These are phyloP conservation scores for Neurospora tetraspora DNA, from an alignment of 495 filamentous ascomycete species.

Conservation along the genomic window DNA sequence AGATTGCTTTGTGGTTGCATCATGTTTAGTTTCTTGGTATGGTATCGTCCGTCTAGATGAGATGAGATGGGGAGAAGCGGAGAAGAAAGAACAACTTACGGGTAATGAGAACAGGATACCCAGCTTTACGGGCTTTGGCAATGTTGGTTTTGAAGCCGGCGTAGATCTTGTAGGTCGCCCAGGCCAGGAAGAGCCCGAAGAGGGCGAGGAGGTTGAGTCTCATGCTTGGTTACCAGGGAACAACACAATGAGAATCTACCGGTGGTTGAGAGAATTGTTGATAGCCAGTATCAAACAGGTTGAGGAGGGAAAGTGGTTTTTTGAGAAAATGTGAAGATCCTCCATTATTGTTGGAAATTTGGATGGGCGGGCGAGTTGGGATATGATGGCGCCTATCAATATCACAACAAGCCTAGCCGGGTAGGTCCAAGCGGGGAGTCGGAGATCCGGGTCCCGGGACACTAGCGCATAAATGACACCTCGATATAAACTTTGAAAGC, in stretches of 20 bases:
- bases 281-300: neutral
- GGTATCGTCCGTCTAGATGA: neutral
- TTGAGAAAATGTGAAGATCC: neutral
- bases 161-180: conserved; percentile 12
- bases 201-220: conserved; percentile 3
- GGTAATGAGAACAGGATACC: conserved; percentile 32
- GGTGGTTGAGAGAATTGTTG: neutral
- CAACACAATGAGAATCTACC: neutral
- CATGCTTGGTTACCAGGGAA: neutral
- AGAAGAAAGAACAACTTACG: conserved; percentile 26
- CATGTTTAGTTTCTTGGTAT: neutral
- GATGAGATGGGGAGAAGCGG: neutral
- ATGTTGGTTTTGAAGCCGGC: conserved; percentile 30
- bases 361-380: neutral
- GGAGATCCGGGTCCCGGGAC: neutral
- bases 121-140: conserved; percentile 32
- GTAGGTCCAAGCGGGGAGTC: neutral
- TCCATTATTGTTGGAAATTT: neutral
- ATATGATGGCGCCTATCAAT: neutral
- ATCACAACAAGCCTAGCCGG: neutral
- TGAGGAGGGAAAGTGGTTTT: neutral
- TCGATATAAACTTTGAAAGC: neutral
- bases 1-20: conserved; percentile 8
- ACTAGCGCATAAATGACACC: neutral
- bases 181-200: conserved; percentile 4